phyloP scores from a whole-genome alignment of 31 red algal genomes.

The Odonthalia washingtoniensis region DNA sequence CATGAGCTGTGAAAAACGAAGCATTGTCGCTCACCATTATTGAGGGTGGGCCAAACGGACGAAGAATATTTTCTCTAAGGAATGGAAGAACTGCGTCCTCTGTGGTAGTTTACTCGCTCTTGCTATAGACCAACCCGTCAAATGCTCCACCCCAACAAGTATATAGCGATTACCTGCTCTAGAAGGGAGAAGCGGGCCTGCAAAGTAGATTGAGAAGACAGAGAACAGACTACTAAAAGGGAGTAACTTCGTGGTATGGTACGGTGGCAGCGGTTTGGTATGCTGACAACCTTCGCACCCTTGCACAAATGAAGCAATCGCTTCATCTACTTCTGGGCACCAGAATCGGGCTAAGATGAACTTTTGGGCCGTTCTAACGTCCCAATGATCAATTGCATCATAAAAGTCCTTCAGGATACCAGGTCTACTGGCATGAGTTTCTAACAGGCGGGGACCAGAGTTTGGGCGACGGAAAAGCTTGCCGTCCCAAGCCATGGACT shows the following conservation, averaged over 20 bases:
- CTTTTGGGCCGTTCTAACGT: neutral
- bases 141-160: constrained; percentile 44
- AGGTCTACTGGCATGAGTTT: neutral
- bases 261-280: no score
- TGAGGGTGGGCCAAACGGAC: no score
- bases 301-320: neutral
- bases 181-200: no score
- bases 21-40: no score
- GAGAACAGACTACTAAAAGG: no score
- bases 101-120: neutral
- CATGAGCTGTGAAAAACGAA: no score
- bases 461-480: neutral
- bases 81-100: neutral
- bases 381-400: neutral
- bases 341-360: no score
- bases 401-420: neutral
- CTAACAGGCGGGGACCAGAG: neutral
- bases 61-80: no score
- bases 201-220: no score
- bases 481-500: neutral
- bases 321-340: neutral
- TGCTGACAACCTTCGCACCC: neutral
- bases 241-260: no score
- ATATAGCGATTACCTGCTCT: no score
- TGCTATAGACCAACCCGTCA: constrained; percentile 9